Evolutionary conservation across 1,284 basidiomycete genomes (phyloP).

Genomic region (Agroathelia rolfsii): DNA sequence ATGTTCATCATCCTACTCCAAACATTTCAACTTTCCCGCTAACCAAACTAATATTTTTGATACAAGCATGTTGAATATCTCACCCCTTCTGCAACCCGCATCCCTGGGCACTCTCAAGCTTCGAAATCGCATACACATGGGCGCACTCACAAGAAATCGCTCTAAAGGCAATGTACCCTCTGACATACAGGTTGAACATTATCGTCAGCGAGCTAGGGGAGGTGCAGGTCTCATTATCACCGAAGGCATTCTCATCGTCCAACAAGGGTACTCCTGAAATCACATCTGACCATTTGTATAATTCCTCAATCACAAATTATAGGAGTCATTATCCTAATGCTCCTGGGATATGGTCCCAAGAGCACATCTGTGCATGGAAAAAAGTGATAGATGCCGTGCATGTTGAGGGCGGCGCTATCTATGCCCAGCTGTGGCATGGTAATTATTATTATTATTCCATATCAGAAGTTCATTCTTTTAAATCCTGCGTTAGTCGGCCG

Average conservation of each 20-base stretch:
- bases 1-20: no score
- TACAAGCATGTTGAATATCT: no score
- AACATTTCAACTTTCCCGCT: no score
- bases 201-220: slow-evolving; percentile 19
- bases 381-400: slow-evolving; percentile 12
- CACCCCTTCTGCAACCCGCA: no score
- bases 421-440: slow-evolving; percentile 8
- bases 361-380: slow-evolving; percentile 11
- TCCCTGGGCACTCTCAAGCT: slow-evolving; percentile 2
- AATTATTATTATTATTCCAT: background rate
- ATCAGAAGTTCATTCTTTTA: no score
- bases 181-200: background rate
- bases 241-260: slow-evolving; percentile 19
- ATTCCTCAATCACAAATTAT: background rate
- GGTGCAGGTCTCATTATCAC: slow-evolving; percentile 22
- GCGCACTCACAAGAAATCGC: no score
- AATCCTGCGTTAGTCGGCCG: slow-evolving; percentile 16
- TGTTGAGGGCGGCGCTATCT: slow-evolving; percentile 5
- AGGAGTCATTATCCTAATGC: slow-evolving; percentile 16
- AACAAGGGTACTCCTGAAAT: slow-evolving; percentile 16
- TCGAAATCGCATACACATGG: slow-evolving; percentile 11
- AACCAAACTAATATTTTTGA: no score
- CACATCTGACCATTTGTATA: background rate
- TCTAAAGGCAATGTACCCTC: slow-evolving; percentile 10
- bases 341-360: slow-evolving; percentile 10